Percentiles rank a stretch among this genome's conserved stretches.
Conservation (phyloP, 2,329 filamentous ascomycete species). For the Fusarium nelsonii region DNA sequence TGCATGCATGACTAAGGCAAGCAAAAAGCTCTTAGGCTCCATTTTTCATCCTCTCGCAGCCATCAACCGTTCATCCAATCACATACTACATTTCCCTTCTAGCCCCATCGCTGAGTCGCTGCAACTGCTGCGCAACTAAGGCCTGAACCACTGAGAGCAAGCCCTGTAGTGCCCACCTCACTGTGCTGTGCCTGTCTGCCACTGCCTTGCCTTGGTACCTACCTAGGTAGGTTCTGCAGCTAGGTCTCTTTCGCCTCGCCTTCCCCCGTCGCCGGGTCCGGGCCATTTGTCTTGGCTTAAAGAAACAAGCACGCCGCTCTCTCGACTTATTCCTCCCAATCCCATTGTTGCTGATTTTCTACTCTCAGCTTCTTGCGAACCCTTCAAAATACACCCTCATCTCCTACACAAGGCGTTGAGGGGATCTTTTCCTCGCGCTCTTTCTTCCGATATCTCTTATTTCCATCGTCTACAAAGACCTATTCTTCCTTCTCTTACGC, state of each 20-base stretch:
- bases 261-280: slow-evolving; percentile 39
- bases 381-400: slow-evolving; percentile 46
- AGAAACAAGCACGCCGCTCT: slow-evolving; percentile 43
- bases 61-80: slow-evolving; percentile 28
- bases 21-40: slow-evolving; percentile 16
- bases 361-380: slow-evolving; percentile 34
- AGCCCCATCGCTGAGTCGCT: slow-evolving; percentile 35
- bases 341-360: slow-evolving; percentile 42
- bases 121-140: slow-evolving; percentile 34
- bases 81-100: slow-evolving; percentile 2
- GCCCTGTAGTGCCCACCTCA: slow-evolving; percentile 19
- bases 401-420: slow-evolving; percentile 54
- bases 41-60: slow-evolving; percentile 31
- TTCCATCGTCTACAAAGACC: slow-evolving; percentile 22
- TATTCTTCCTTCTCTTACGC: slow-evolving; percentile 33
- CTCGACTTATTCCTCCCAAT: slow-evolving; percentile 42
- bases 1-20: slow-evolving; percentile 33
- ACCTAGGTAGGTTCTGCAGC: slow-evolving; percentile 7
- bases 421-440: slow-evolving; percentile 45
- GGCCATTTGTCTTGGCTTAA: slow-evolving; percentile 36
- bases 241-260: slow-evolving; percentile 35
- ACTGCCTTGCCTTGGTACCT: slow-evolving; percentile 21
- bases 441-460: slow-evolving; percentile 31
- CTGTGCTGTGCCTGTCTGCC: slow-evolving; percentile 33
- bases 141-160: slow-evolving; percentile 40